phyloP scores from a whole-genome alignment of 2,329 filamentous ascomycete species.

The Colletotrichum kahawae region DNA sequence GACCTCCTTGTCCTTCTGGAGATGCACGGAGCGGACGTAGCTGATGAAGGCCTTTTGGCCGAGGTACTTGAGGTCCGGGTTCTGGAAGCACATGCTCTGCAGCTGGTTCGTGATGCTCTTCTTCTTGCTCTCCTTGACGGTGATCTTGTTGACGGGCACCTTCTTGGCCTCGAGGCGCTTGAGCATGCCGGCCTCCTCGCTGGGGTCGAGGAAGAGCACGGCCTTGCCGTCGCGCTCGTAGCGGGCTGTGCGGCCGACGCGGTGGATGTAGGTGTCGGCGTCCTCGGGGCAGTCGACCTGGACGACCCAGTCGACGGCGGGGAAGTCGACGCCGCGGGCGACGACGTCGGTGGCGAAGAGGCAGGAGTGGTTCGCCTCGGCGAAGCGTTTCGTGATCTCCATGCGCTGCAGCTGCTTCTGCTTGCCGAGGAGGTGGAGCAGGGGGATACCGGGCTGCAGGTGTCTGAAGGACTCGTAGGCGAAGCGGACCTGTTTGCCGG shows the following conservation, averaged over 20 bases:
- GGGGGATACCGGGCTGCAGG: slow-evolving; percentile 89
- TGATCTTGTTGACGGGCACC: slow-evolving; percentile 85
- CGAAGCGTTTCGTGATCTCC: slow-evolving; percentile 86
- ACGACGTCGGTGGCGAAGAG: slow-evolving; percentile 96
- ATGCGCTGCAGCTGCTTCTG: slow-evolving; percentile 91
- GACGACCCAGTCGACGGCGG: slow-evolving; percentile 98
- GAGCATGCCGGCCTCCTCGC: slow-evolving; percentile 91
- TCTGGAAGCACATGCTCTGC: slow-evolving; percentile 95
- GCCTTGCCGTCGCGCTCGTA: slow-evolving; percentile 88
- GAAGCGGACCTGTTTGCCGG: slow-evolving; percentile 95
- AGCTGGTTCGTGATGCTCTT: slow-evolving; percentile 82
- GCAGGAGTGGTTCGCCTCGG: slow-evolving; percentile 80
- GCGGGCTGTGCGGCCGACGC: slow-evolving; percentile 91
- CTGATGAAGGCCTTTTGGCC: slow-evolving; percentile 96
- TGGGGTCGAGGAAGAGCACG: slow-evolving; percentile 90
- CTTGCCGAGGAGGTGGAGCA: slow-evolving; percentile 90
- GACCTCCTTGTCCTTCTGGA: slow-evolving; percentile 90
- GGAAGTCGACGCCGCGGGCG: slow-evolving; percentile 92
- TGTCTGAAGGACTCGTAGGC: slow-evolving; percentile 93
- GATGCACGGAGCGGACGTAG: slow-evolving; percentile 82
- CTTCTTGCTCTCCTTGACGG: slow-evolving; percentile 88
- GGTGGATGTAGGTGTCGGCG: slow-evolving; percentile 96
- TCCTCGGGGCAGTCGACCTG: slow-evolving; percentile 98
- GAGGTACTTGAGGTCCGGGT: slow-evolving; percentile 90
- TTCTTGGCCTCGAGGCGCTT: slow-evolving; percentile 86